Evolutionary conservation across 1,284 basidiomycete species (phyloP).

Genomic region (Pseudozyma flocculosa): DNA sequence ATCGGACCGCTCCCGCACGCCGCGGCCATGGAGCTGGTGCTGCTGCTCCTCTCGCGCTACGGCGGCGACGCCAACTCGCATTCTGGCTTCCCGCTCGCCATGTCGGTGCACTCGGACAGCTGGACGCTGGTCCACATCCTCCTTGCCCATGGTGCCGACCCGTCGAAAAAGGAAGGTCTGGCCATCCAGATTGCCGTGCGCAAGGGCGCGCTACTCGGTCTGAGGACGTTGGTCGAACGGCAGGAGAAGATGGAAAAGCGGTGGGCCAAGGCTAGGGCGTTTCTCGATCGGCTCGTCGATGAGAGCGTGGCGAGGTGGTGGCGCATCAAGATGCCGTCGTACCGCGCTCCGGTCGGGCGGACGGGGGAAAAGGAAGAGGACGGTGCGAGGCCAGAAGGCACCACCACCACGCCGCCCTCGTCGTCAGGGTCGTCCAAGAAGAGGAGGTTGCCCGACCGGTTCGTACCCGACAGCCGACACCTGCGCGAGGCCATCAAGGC

Average conservation of each 20-base stretch:
- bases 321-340: not conserved
- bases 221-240: slow-evolving; percentile 10
- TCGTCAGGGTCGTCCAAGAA: not conserved
- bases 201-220: slow-evolving; percentile 8
- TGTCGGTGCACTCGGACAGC: slow-evolving; percentile 20
- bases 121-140: slow-evolving; percentile 16
- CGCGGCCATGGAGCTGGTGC: slow-evolving; percentile 8
- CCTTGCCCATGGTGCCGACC: slow-evolving; percentile 18
- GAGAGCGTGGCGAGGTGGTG: too few relatives aligned
- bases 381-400: too few relatives aligned
- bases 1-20: slow-evolving; percentile 10
- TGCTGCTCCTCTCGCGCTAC: slow-evolving; percentile 10
- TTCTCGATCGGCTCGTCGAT: not conserved
- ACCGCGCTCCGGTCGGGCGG: too few relatives aligned
- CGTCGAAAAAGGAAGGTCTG: slow-evolving; percentile 15
- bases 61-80: slow-evolving; percentile 19
- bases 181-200: slow-evolving; percentile 25
- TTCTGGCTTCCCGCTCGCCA: slow-evolving; percentile 23
- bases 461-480: slow-evolving; percentile 5
- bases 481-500: slow-evolving; percentile 17
- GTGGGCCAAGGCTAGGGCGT: not conserved
- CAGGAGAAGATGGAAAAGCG: not conserved
- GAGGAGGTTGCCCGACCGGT: not conserved
- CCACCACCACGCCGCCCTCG: too few relatives aligned
- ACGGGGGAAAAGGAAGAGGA: too few relatives aligned